Evolutionary conservation across 768 basidiomycete genomes (phyloP), one percentile per base, ranked within the genome.

Genomic region (Boletus fagicola): DNA sequence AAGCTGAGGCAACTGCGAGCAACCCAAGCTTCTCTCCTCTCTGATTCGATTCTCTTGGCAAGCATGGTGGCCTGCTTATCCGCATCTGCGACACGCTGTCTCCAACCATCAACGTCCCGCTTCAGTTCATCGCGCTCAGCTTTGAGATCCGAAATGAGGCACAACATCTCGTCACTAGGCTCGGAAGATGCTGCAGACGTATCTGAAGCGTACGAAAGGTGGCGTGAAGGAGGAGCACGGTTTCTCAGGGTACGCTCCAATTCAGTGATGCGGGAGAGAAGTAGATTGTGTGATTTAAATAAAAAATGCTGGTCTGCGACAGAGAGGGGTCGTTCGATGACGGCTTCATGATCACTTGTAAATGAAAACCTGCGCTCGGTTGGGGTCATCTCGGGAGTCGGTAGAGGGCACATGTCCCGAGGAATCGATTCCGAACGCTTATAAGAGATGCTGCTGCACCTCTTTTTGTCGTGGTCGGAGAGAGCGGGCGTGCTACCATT

Each of bases 71-170:
- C 73, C 62, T 87, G 86, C 54, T 83, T 85, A 64, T 96, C 91
- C 64, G 92, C 78, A 65, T 90, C 87, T 15, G 77, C 77, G 47
- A 94, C 89, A 24, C 94, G 80, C 35, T 74, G 79, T 59, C 90
- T 80, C 92, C 94, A 96, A 0, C 88, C 90, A 62, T 93, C 88
- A 0, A 94, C 86, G 71, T 98, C 94, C 51, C 85, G 83, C 70
- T 87, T 88, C 50, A 98, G 77, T 57, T 93, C 88, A 65, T 98
- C 95, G 31, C 95, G 79, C 72, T 98, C 94, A 13, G 86, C 80
- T 70, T 94, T 93, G 64, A 92, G 79, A 67, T 92, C 90, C 4
- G 86, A 78, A 52, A 93, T 77, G 38, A 90, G 78, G 62, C 80
- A 79, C 40, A 92, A 74, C 83, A 93, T 86, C 74, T 93, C 92